phyloP scores from a whole-genome alignment of 441 rosid species.

The Euphorbia neoarborescens region DNA sequence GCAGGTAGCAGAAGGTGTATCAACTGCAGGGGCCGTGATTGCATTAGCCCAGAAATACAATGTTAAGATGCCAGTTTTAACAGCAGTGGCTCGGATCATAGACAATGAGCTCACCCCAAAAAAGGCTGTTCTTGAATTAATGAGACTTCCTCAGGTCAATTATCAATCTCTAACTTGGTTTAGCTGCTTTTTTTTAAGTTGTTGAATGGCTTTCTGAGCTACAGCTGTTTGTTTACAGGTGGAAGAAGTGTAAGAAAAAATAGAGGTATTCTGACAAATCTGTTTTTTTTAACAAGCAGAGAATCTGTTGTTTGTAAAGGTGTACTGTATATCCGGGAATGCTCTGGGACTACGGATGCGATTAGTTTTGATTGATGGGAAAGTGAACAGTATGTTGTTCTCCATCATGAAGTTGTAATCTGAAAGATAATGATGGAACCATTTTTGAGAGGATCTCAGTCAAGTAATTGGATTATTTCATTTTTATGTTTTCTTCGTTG shows the following conservation, averaged over 20 bases:
- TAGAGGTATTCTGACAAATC: too few species aligned
- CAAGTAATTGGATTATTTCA: too few species aligned
- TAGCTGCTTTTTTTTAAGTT: not conserved
- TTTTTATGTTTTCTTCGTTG: too few species aligned
- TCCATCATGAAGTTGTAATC: not conserved
- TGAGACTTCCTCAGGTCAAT: slow-evolving; percentile 86
- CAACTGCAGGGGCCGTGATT: slow-evolving; percentile 89
- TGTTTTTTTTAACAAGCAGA: not conserved
- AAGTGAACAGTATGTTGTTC: not conserved
- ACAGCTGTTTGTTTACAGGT: slow-evolving; percentile 35
- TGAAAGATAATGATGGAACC: not conserved
- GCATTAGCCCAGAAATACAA: slow-evolving; percentile 90
- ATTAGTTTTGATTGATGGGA: not conserved
- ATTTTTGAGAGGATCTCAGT: not conserved
- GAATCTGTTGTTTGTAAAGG: not conserved
- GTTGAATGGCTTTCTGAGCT: not conserved
- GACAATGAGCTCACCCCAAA: slow-evolving; percentile 75
- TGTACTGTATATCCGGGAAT: not conserved
- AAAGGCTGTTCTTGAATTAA: slow-evolving; percentile 71
- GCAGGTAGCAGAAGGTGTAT: slow-evolving; percentile 90
- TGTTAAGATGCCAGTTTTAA: slow-evolving; percentile 80
- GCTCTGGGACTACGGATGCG: not conserved
- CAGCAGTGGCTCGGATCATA: slow-evolving; percentile 85
- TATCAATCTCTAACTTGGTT: slow-evolving; percentile 2
- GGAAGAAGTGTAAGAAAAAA: slow-evolving; percentile 59